Evolutionary conservation across 208 protist genomes (phyloP), one percentile per base, ranked within the genome.

Genomic region (Crithidia thermophila): DNA sequence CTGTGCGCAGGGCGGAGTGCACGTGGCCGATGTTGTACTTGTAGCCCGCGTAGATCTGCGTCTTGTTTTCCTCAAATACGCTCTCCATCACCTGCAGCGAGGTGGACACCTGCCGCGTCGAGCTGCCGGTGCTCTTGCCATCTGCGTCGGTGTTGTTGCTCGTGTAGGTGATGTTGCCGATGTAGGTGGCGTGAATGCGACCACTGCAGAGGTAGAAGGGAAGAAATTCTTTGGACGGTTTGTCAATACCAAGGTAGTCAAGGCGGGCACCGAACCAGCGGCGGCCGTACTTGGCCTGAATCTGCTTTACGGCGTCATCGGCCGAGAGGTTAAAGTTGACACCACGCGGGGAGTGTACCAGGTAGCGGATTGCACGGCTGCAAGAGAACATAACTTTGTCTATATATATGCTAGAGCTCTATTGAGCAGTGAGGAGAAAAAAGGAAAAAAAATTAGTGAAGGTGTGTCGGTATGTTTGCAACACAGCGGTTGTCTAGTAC

Each of bases 21-120:
- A 94, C 79, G 72, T 96, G 82, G 47, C 23, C 31, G 67, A 93
- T 90, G 70, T 94, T 93, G 77, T 96, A 96, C 82, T 96, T 96
- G 77, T 94, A 96, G 2, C 91, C 91, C 0, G 84, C 91, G 73
- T 96, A 96, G 31, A 92, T 75, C 67, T 96, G 91, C 31, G 88
- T 94, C 46, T 72, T 75, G 52, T 93, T 91, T 28, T 81, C 71
- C 6, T 83, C 72, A 59, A 96, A 96, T 31, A 75, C 70, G 37
- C 67, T 93, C 28, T 87, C 55, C 16, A 96, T 63, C 5, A 56
- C 37, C 67, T 87, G 86, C 36, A 81, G 85, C 11, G 47, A 40
- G 23, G 85, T 92, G 11, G 43, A 57, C 14, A 84, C 45, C 33
- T 84, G 69, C 11, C 61, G 67, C 0, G 77, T 81, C 20, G 72